Evolutionary conservation across 1,284 basidiomycete genomes (phyloP).

Genomic region (Ganoderma meredithae): DNA sequence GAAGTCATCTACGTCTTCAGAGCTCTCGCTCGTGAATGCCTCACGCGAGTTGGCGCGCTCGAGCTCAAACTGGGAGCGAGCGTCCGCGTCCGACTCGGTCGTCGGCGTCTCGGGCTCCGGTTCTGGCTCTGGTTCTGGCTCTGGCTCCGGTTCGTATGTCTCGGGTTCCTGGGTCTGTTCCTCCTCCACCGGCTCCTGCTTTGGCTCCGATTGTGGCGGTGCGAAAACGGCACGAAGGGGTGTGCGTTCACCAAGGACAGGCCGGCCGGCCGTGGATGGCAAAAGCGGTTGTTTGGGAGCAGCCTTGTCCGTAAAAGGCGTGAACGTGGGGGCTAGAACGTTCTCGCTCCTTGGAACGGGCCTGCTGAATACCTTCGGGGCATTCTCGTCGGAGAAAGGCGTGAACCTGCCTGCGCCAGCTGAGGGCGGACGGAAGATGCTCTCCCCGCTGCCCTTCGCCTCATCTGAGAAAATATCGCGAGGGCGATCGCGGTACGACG

Average conservation of each 20-base stretch:
- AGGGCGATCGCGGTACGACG: constrained; percentile 46
- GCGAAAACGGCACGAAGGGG: constrained; percentile 38
- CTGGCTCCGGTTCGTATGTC: constrained; percentile 3
- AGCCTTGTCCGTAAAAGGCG: constrained; percentile 49
- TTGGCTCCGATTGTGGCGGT: constrained; percentile 24
- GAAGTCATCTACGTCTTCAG: constrained; percentile 30
- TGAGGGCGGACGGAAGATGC: constrained; percentile 29
- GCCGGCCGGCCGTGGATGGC: constrained; percentile 24
- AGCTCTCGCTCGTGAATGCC: constrained; percentile 30
- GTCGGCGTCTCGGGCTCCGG: constrained; percentile 29
- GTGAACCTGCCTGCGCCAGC: constrained; percentile 42
- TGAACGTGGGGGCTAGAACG: constrained; percentile 45
- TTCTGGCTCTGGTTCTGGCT: constrained; percentile 3
- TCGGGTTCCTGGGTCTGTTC: constrained; percentile 28
- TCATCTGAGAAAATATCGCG: constrained; percentile 55
- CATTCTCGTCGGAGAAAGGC: constrained; percentile 59
- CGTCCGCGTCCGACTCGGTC: constrained; percentile 32
- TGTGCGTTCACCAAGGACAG: constrained; percentile 35
- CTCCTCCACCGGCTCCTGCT: constrained; percentile 9
- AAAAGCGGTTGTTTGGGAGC: constrained; percentile 21
- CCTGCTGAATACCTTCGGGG: constrained; percentile 75
- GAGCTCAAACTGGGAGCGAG: constrained; percentile 24
- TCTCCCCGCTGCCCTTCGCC: constrained; percentile 44
- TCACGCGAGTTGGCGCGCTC: constrained; percentile 25
- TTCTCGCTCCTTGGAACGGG: constrained; percentile 58